Base-by-base conservation (phyloP, 1,139 yeast genomes). In the Yamadazyma atmosphaerica region DNA sequence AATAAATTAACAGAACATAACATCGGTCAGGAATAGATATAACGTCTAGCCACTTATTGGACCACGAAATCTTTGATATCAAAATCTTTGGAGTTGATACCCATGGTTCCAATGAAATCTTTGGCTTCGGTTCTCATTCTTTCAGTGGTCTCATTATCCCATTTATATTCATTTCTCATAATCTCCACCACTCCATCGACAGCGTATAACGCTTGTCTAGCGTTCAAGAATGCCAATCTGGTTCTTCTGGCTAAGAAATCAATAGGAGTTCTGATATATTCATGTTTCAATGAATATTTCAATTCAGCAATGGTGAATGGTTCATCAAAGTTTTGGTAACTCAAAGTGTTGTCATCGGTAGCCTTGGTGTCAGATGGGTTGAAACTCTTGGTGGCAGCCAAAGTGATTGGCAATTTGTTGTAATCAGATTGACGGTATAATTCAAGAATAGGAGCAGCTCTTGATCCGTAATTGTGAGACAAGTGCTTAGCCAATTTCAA, bases 221-320 rank as follows among this genome's bases (percentile, higher is more conserved):
- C 88, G 65, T 90, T 90, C 59, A 90, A 73, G 71, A 89, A 90
- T 2, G 96, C 96, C 60, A 88, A 80, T 65, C 98, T 82, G 40
- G 95, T 84, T 73, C 98, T 84, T 72, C 98, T 84, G 41, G 95
- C 89, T 49, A 90, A 74, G 74, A 90, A 89, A 63, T 90, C 98
- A 42, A 84, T 67, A 36, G 96, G 95, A 10, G 92, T 86, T 65
- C 95, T 77, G 35, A 89, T 81, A 60, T 88, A 88, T 69, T 90
- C 98, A 65, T 87, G 78, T 49, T 80, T 70, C 54, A 89, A 74
- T 9, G 90, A 83, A 66, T 89, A 90, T 56, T 81, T 76, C 64
- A 90, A 77, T 68, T 90, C 98, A 39, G 95, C 98, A 58, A 88
- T 84, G 31, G 96, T 83, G 73, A 86, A 89, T 45, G 97, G 96